Percentiles rank a stretch among this genome's conserved stretches.
These are phyloP conservation scores for Entrophospora sp. DNA, from an alignment of 192 early-diverging fungal species.

Conservation along the genomic window DNA sequence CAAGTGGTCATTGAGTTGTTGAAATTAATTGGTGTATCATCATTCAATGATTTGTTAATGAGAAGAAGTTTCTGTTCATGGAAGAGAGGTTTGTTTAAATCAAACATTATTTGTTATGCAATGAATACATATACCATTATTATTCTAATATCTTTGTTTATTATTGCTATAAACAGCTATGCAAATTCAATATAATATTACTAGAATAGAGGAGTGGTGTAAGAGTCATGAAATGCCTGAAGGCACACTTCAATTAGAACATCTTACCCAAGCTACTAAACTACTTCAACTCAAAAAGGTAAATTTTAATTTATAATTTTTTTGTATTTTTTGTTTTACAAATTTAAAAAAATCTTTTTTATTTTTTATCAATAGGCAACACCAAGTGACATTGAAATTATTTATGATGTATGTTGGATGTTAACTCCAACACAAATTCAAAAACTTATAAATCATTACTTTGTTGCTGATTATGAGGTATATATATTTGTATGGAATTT, in stretches of 20 bases:
- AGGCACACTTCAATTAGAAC: constrained; percentile 82
- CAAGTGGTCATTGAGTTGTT: constrained; percentile 95
- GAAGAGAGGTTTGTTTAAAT: constrained; percentile 86
- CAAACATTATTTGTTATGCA: too few relatives aligned
- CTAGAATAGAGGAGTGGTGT: constrained; percentile 98
- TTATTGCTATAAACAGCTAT: constrained; percentile 46
- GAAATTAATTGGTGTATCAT: constrained; percentile 87
- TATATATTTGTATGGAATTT: constrained; percentile 14
- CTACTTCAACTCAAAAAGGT: constrained; percentile 93
- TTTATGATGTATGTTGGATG: constrained; percentile 97
- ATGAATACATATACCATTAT: too few relatives aligned
- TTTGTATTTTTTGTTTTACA: background rate
- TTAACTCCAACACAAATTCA: constrained; percentile 95
- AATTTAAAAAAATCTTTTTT: constrained; percentile 12
- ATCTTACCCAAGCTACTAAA: constrained; percentile 94
- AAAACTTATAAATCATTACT: constrained; percentile 92
- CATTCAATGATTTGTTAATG: constrained; percentile 98
- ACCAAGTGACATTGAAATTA: constrained; percentile 88
- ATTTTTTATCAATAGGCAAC: constrained; percentile 31
- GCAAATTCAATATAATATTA: constrained; percentile 99
- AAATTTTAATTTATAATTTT: constrained; percentile 30
- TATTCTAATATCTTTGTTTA: too few relatives aligned
- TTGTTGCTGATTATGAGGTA: constrained; percentile 93
- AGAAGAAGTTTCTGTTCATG: constrained; percentile 97
- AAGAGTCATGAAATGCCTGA: constrained; percentile 90